A percentile compares a stretch with the other conserved stretches of the same genome.
These are phyloP conservation scores for Mycena epipterygia DNA, from an alignment of 768 basidiomycete species.

Conservation along the genomic window DNA sequence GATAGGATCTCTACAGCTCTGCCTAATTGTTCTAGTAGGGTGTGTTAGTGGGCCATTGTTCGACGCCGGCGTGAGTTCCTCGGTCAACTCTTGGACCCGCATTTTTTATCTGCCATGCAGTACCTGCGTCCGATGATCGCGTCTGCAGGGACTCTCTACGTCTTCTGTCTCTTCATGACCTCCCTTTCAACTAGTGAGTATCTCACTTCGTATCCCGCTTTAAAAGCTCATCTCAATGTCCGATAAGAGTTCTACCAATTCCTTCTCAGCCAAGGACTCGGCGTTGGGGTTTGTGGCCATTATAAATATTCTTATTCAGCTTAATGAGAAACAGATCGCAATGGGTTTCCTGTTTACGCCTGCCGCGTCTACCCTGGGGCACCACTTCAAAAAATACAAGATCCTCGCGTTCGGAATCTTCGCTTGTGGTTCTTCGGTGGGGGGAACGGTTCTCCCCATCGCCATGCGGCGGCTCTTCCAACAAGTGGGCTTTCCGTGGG, in stretches of 20 bases:
- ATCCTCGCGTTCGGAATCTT: slow-evolving; percentile 45
- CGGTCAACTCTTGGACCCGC: not conserved
- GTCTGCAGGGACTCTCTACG: slow-evolving; percentile 28
- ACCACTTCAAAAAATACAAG: slow-evolving; percentile 39
- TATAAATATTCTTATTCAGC: not conserved
- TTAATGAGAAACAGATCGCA: slow-evolving; percentile 10
- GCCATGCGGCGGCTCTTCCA: slow-evolving; percentile 37
- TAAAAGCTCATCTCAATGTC: slow-evolving; percentile 10
- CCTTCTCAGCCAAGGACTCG: slow-evolving; percentile 47
- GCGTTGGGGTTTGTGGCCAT: slow-evolving; percentile 41
- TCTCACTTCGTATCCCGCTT: slow-evolving; percentile 35
- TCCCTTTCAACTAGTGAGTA: slow-evolving; percentile 33
- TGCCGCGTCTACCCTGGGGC: slow-evolving; percentile 30
- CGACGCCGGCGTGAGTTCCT: slow-evolving; percentile 26
- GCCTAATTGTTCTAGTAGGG: slow-evolving; percentile 34
- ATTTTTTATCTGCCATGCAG: not conserved
- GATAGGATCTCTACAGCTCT: slow-evolving; percentile 42
- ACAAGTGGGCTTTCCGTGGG: slow-evolving; percentile 41
- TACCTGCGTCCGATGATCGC: slow-evolving; percentile 35
- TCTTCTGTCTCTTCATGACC: slow-evolving; percentile 36
- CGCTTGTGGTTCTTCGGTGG: slow-evolving; percentile 46
- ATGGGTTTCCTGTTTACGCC: slow-evolving; percentile 36
- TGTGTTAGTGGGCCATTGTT: slow-evolving; percentile 34
- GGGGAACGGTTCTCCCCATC: slow-evolving; percentile 40
- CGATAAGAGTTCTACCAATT: slow-evolving; percentile 48